Percentiles rank a stretch among this genome's conserved stretches.
Evolutionary conservation across 148 eudicot species (phyloP).

Genomic region (Amaranthus cruentus): DNA sequence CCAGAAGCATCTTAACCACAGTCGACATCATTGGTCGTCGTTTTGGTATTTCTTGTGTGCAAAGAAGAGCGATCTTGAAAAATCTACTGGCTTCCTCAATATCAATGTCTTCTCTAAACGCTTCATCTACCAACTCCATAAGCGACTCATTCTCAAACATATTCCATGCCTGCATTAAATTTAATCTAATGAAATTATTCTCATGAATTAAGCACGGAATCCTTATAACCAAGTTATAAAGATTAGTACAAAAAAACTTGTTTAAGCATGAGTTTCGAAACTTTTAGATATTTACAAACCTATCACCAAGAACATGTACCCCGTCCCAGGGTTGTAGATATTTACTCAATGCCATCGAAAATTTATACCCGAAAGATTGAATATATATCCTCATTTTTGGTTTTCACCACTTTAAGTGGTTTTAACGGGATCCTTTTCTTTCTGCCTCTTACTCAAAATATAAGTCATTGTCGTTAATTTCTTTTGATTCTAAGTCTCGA

Average conservation of each 20-base stretch:
- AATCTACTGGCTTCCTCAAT: slow-evolving; percentile 48
- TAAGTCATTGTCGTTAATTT: neutral
- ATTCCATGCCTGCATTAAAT: slow-evolving; percentile 57
- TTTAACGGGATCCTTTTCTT: no score
- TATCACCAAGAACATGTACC: neutral
- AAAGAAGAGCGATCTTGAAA: slow-evolving; percentile 58
- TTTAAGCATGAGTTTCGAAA: neutral
- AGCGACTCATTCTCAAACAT: slow-evolving; percentile 37
- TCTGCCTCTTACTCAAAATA: neutral
- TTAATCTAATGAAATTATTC: slow-evolving; percentile 9
- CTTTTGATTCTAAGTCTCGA: neutral
- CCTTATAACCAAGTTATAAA: neutral
- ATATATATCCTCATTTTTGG: no score
- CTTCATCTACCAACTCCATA: slow-evolving; percentile 39
- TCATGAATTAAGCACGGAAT: neutral
- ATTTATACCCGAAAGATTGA: no score
- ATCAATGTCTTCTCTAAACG: slow-evolving; percentile 41
- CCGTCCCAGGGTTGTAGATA: no score
- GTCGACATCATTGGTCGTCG: slow-evolving; percentile 59
- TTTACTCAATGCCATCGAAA: no score
- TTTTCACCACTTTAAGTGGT: no score
- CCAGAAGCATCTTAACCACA: slow-evolving; percentile 56
- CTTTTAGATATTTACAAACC: no score
- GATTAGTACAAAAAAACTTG: neutral
- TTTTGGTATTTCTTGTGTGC: slow-evolving; percentile 63